These are phyloP conservation scores for Schizophyllum commune DNA, from an alignment of 1,284 basidiomycete genomes.

Conservation along the genomic window DNA sequence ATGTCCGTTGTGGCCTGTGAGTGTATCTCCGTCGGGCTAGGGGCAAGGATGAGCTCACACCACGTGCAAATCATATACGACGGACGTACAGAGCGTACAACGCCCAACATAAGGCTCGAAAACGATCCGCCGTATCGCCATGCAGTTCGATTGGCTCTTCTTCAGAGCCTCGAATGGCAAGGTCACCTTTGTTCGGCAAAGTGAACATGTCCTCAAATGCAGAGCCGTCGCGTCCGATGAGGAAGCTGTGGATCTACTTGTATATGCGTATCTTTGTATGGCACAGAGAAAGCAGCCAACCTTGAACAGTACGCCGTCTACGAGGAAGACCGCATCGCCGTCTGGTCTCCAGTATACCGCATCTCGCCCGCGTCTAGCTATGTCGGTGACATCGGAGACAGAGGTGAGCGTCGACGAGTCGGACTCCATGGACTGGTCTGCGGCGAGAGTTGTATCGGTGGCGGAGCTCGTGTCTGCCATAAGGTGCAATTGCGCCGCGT, in stretches of 20 bases:
- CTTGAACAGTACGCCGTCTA: conserved; percentile 6
- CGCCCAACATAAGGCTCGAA: conserved; percentile 12
- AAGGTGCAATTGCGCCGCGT: no score
- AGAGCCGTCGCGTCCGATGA: conserved; percentile 7
- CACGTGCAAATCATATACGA: not conserved
- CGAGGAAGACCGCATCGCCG: conserved; percentile 10
- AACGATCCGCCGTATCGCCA: conserved; percentile 4
- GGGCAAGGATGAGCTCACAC: not conserved
- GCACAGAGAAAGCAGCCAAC: not conserved
- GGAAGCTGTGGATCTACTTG: conserved; percentile 6
- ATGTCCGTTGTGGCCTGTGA: conserved; percentile 1
- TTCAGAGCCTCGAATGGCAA: not conserved
- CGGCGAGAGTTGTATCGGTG: no score
- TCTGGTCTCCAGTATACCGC: conserved; percentile 6
- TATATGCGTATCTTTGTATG: not conserved
- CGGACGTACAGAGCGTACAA: conserved; percentile 11
- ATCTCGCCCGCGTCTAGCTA: not conserved
- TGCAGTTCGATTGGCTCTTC: not conserved
- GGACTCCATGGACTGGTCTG: no score
- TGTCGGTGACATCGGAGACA: no score
- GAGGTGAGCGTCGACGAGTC: no score
- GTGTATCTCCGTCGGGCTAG: conserved; percentile 6
- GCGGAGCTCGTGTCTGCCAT: no score
- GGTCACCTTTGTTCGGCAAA: not conserved
- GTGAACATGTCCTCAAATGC: conserved; percentile 8